Base-by-base conservation (phyloP, 257 asterid species). In the Knoxia roxburghii region DNA sequence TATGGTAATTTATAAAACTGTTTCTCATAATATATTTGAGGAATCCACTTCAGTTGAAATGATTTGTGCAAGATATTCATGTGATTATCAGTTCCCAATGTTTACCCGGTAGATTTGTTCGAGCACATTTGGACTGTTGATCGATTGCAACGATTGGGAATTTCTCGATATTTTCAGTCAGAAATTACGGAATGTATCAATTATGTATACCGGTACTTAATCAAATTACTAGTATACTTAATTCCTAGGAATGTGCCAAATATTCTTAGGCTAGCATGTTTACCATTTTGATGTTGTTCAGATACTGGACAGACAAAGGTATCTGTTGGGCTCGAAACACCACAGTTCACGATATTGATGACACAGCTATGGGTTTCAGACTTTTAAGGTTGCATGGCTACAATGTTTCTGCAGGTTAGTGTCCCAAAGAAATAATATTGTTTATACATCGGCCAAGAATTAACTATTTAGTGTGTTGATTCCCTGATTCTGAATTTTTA, bases 281-380 rank as follows among this genome's bases (percentile, higher is more conserved):
- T 37, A 37, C 9, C 41, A 37, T 37, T 37, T 9, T 37, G 41
- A 37, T 3, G 4, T 37, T 56, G 15, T 56, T 30, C 77, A 91
- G 98, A 57, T 65, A 84, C 63, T 94, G 97, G 97, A 88, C 92
- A 1, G 72, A 80, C 5, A 68, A 80, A 73, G 99, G 99, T 9
- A 86, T 94, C 9, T 86, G 97, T 53, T 90, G 99, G 95, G 97
- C 97, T 8, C 84, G 96, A 76, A 83, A 88, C 61, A 81, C 95
- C 10, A 68, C 54, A 5, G 88, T 94, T 61, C 77, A 81, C 29
- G 99, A 94, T 68, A 82, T 94, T 17, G 99, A 94, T 57, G 99
- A 94, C 82, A 94, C 99, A 0, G 87, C 99, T 1, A 88, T 94
- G 97, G 99, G 82, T n/a, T 94, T 94, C 64, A 81, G 99, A 67